phyloP scores from a whole-genome alignment of 2,329 filamentous ascomycete species.

The Curvularia hawaiiensis region DNA sequence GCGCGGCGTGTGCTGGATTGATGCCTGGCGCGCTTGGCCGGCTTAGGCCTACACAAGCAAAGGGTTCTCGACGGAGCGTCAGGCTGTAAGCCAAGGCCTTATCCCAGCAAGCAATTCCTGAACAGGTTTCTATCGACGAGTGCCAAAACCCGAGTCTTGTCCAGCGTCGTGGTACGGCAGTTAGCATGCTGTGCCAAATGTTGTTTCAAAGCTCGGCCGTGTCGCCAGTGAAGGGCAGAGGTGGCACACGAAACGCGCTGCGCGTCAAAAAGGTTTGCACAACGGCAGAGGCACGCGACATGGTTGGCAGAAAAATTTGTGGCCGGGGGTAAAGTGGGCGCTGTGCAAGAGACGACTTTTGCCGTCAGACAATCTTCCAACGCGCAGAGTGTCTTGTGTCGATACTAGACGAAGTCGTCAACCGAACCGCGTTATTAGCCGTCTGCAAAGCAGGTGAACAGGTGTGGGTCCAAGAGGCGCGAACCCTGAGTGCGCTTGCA shows the following conservation, averaged over 20 bases:
- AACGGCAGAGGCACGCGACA: slow-evolving; percentile 17
- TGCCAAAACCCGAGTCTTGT: not conserved
- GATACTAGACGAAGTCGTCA: not conserved
- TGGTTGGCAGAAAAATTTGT: slow-evolving; percentile 2
- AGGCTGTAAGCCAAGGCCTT: not conserved
- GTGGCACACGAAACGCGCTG: slow-evolving; percentile 22
- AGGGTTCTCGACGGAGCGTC: not conserved
- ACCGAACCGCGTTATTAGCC: slow-evolving; percentile 6
- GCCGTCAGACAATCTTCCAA: not conserved
- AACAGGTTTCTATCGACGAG: not conserved
- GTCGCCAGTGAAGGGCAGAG: slow-evolving; percentile 2
- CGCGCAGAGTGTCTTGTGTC: not conserved
- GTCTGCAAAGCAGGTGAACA: slow-evolving; percentile 6
- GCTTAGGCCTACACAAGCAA: not conserved
- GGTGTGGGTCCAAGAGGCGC: slow-evolving; percentile 6
- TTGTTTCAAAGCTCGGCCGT: slow-evolving; percentile 21
- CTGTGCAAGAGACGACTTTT: slow-evolving; percentile 1
- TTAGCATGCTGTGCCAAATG: slow-evolving; percentile 6
- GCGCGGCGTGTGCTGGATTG: not conserved
- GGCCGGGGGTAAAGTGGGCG: not conserved
- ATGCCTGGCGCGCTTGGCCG: not conserved
- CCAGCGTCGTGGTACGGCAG: not conserved
- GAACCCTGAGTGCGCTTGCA: slow-evolving; percentile 9
- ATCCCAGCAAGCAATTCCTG: not conserved
- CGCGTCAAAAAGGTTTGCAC: slow-evolving; percentile 33